These are phyloP conservation scores for Fusarium citri DNA, from an alignment of 2,329 filamentous ascomycete species.

Conservation along the genomic window DNA sequence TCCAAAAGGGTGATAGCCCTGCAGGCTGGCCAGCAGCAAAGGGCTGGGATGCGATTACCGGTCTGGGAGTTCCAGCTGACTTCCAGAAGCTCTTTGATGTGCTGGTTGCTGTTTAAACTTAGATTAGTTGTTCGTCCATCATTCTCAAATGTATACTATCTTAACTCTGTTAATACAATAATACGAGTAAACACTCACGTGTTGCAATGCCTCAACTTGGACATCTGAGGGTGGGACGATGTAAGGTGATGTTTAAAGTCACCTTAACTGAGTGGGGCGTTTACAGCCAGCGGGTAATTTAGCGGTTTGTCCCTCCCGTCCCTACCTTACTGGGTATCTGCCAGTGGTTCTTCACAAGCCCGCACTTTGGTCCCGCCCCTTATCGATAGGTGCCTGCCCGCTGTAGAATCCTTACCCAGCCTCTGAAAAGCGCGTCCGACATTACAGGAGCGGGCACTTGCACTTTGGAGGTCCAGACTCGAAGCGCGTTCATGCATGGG, in stretches of 20 bases:
- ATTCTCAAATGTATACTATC: neutral
- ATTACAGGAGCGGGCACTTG: slow-evolving; percentile 20
- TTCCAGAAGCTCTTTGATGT: slow-evolving; percentile 54
- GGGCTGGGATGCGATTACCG: slow-evolving; percentile 63
- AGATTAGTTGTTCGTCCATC: neutral
- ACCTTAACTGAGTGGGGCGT: slow-evolving; percentile 1
- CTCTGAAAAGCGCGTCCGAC: slow-evolving; percentile 36
- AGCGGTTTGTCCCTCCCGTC: slow-evolving; percentile 23
- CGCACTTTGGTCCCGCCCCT: neutral
- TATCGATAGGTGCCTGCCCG: slow-evolving; percentile 15
- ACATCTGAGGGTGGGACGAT: neutral
- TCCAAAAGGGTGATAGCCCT: slow-evolving; percentile 48
- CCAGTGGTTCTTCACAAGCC: neutral
- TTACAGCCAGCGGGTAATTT: slow-evolving; percentile 15
- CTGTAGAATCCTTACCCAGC: slow-evolving; percentile 17
- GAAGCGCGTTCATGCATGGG: slow-evolving; percentile 18
- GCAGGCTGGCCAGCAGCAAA: slow-evolving; percentile 58
- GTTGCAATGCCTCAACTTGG: neutral
- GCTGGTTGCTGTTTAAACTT: slow-evolving; percentile 42
- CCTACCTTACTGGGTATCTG: neutral
- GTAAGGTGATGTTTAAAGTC: neutral
- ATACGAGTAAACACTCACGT: neutral
- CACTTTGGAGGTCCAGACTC: slow-evolving; percentile 2
- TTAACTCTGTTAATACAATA: neutral
- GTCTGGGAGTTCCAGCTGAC: slow-evolving; percentile 60